A percentile compares a stretch with the other conserved stretches of the same genome.
These are phyloP conservation scores for Penicillium goetzii DNA, from an alignment of 495 filamentous ascomycete genomes.

Conservation along the genomic window DNA sequence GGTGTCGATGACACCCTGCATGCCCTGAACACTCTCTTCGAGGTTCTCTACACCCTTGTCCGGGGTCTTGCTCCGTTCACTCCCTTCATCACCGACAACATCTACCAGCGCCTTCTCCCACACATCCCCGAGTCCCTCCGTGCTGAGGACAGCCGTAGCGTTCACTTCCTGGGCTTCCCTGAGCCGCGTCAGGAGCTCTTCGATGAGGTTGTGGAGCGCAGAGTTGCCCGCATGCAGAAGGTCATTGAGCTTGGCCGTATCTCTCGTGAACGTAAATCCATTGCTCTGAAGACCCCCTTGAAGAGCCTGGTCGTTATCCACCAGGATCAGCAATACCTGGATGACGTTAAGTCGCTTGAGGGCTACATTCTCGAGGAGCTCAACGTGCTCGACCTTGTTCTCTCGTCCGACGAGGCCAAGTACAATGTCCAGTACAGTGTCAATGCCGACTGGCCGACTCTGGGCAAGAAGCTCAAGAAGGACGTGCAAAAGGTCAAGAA, in stretches of 20 bases:
- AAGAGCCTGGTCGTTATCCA: constrained; percentile 92
- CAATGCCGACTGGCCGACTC: constrained; percentile 85
- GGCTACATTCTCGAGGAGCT: constrained; percentile 87
- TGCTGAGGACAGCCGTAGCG: constrained; percentile 73
- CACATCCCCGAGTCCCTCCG: constrained; percentile 69
- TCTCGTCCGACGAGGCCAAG: constrained; percentile 83
- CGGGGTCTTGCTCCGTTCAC: constrained; percentile 91
- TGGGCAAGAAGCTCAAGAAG: constrained; percentile 97
- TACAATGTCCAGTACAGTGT: constrained; percentile 92
- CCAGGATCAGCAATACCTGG: constrained; percentile 77
- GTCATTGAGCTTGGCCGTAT: constrained; percentile 89
- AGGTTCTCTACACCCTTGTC: constrained; percentile 88
- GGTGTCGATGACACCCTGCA: constrained; percentile 86
- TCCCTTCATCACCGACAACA: constrained; percentile 92
- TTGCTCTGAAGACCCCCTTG: constrained; percentile 87
- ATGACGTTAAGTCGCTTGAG: constrained; percentile 83
- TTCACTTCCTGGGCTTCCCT: constrained; percentile 92
- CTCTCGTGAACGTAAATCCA: constrained; percentile 79
- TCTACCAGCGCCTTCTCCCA: constrained; percentile 84
- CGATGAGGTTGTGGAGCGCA: constrained; percentile 80
- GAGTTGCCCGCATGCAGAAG: constrained; percentile 88
- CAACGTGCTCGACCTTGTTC: constrained; percentile 82
- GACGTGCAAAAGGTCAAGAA: constrained; percentile 89
- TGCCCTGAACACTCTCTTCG: constrained; percentile 95
- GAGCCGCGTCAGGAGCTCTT: constrained; percentile 86